Evolutionary conservation across 192 early-diverging fungal genomes (phyloP), one percentile per base, ranked within the genome.

Genomic region (Oehlia diaphana): DNA sequence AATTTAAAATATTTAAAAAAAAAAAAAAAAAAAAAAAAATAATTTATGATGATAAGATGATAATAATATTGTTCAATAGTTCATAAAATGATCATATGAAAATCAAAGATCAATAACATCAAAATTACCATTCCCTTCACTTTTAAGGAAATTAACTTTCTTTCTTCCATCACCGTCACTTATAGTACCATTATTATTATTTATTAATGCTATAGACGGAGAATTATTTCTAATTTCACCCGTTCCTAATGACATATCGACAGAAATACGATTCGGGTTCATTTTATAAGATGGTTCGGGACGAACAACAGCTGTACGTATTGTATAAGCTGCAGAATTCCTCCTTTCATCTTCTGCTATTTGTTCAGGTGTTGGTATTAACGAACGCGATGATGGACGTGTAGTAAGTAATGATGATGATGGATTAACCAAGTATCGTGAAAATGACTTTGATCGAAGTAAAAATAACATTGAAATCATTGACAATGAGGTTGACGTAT

Each of bases 271-370:
- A 42, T 69, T 69, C 9, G 37, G 37, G 31, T 69, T 69, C 21
- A 69, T 69, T 7, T 37, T 33, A n/a, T 39, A 69, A n/a, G 35
- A 39, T 21, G 67, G 67, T 42, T 69, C 67, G 14, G 67, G 67
- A 39, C 37, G 31, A 44, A 69, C 9, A 42, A 69, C 37, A 39
- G 67, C 39, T 19, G 37, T 69, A 39, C 67, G 31, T 69, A 2
- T 69, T 39, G 67, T 69, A 69, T 69, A 69, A 69, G 67, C 67
- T 9, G 67, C 67, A 9, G 67, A 70, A 70, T 70, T 70, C 31
- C 31, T 70, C 19, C 37, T 33, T 70, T 70, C 68, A 70, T 70
- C 68, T 42, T 70, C 68, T 70, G 33, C 68, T 39, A 70, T 9
- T 28, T 65, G 64, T 14, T 65, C 64, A 1, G 28, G 64, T 23